Evolutionary conservation across 177 flowering plant species (phyloP).

Genomic region (Vitis hybrid): DNA sequence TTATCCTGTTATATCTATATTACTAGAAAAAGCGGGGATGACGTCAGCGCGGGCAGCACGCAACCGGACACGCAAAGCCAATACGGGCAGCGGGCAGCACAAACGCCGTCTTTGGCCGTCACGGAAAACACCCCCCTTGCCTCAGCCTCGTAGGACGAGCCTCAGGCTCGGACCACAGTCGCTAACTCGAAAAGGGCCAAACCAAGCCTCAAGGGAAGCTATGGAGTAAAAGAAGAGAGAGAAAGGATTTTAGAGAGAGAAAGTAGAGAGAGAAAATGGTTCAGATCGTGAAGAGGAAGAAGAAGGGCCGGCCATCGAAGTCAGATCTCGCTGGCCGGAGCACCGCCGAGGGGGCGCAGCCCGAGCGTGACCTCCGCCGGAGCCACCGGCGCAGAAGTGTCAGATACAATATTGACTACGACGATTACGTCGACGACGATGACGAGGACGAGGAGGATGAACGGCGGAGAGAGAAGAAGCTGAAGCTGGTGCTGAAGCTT

Average conservation of each 20-base stretch:
- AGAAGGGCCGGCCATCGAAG: constrained; percentile 77
- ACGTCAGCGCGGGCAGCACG: constrained; percentile 18
- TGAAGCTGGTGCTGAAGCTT: constrained; percentile 61
- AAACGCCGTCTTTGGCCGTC: constrained; percentile 16
- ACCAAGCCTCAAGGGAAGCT: constrained; percentile 14
- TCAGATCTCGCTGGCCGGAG: constrained; percentile 47
- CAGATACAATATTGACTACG: constrained; percentile 40
- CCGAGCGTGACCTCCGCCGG: constrained; percentile 47
- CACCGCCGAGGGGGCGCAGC: constrained; percentile 7
- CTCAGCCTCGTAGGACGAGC: not conserved
- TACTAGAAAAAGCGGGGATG: not conserved
- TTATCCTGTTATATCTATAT: no score
- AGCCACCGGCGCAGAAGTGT: constrained; percentile 59
- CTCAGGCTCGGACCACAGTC: not conserved
- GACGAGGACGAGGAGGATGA: constrained; percentile 36
- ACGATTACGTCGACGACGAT: constrained; percentile 39
- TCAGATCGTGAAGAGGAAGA: constrained; percentile 80
- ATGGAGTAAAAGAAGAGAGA: constrained; percentile 20
- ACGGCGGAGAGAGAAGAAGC: constrained; percentile 61
- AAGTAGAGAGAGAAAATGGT: constrained; percentile 47
- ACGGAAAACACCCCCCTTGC: constrained; percentile 7
- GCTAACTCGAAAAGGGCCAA: constrained; percentile 23
- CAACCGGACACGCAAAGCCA: constrained; percentile 18
- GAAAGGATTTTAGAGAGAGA: constrained; percentile 21
- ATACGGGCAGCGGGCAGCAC: constrained; percentile 28